These are phyloP conservation scores for Diaporthe vexans DNA, from an alignment of 2,329 filamentous ascomycete genomes.

Conservation along the genomic window DNA sequence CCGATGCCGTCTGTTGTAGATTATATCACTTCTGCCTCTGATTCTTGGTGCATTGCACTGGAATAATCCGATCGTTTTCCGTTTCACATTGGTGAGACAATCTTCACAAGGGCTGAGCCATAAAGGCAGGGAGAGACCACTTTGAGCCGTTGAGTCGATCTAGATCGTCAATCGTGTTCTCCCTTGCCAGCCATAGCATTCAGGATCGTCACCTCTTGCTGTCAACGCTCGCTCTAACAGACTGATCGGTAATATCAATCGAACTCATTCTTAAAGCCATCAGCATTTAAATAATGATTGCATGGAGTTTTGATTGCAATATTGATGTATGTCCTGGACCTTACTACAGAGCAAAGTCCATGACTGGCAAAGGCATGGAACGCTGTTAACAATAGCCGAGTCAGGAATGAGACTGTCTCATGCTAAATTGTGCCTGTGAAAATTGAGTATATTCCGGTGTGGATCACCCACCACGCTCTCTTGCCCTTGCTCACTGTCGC, in stretches of 20 bases:
- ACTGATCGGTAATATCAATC: no score
- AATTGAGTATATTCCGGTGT: background rate
- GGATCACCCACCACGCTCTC: background rate
- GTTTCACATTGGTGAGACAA: conserved; percentile 4
- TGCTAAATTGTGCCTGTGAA: background rate
- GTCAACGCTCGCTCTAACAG: no score
- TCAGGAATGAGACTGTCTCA: background rate
- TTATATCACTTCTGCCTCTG: background rate
- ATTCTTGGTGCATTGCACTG: background rate
- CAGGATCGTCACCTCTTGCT: background rate
- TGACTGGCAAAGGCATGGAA: no score
- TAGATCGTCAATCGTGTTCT: background rate
- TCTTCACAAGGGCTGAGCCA: background rate
- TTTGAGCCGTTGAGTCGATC: background rate
- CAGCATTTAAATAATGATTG: no score
- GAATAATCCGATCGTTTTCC: background rate
- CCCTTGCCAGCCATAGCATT: background rate
- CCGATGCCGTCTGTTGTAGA: background rate
- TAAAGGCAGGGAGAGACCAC: background rate
- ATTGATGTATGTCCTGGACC: no score
- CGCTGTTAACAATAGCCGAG: background rate
- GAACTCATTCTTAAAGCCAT: no score
- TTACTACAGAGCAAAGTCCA: no score
- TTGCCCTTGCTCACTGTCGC: background rate
- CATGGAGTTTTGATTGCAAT: no score